Conservation (phyloP, 306 rosid genomes). For the Cicer pinnatifidum region DNA sequence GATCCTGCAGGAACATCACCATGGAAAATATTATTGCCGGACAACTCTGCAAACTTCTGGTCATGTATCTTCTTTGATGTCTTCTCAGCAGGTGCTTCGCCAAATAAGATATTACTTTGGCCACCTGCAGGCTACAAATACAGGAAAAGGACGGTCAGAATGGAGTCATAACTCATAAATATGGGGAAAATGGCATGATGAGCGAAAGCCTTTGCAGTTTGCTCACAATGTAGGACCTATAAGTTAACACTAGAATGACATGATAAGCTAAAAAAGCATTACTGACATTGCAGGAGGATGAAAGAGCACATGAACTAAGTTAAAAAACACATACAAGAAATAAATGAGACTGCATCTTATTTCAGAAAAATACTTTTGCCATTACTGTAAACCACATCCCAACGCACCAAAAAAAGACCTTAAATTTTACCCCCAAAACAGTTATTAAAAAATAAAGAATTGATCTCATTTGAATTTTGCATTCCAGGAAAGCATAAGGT, state of each 20-base stretch:
- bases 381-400: not conserved
- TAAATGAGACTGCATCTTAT: not conserved
- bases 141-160: constrained; percentile 23
- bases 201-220: not conserved
- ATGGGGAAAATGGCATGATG: not conserved
- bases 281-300: constrained; percentile 25
- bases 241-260: constrained; percentile 3
- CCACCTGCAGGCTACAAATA: constrained; percentile 89
- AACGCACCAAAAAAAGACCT: not conserved
- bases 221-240: not conserved
- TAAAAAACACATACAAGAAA: not conserved
- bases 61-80: constrained; percentile 76
- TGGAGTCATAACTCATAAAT: not conserved
- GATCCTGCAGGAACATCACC: constrained; percentile 79
- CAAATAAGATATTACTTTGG: constrained; percentile 83
- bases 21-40: constrained; percentile 82
- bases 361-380: not conserved
- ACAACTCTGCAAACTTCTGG: constrained; percentile 89
- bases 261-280: not conserved
- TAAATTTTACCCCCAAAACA: not conserved
- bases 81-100: constrained; percentile 73
- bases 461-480: constrained; percentile 22
- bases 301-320: not conserved
- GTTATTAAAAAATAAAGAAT: not conserved
- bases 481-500: constrained; percentile 18